phyloP scores from a whole-genome alignment of 1,284 basidiomycete species.

The Rhodotorula sp. region DNA sequence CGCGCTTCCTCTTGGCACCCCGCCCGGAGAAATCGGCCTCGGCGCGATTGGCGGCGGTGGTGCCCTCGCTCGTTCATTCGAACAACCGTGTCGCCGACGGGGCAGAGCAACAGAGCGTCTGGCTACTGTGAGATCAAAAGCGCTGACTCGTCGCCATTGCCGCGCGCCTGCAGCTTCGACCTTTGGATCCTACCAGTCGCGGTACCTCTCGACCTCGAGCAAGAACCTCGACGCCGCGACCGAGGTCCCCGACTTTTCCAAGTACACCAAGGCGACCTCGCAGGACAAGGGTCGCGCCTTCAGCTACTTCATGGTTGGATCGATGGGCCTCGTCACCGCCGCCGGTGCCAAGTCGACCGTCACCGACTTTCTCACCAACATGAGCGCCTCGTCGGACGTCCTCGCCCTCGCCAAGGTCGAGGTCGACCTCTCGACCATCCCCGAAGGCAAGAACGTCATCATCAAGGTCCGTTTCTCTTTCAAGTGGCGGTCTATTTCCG shows the following conservation, averaged over 20 bases:
- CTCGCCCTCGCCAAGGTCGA: constrained; percentile 98
- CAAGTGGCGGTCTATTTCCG: not conserved
- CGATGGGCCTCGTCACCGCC: constrained; percentile 89
- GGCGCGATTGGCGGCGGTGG: no score
- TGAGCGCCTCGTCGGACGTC: constrained; percentile 97
- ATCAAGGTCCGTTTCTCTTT: constrained; percentile 61
- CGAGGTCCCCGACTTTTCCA: constrained; percentile 74
- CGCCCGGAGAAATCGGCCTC: no score
- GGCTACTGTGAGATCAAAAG: no score
- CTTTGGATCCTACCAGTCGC: constrained; percentile 60
- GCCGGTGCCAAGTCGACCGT: constrained; percentile 92
- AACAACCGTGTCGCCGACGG: no score
- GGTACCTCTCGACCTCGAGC: constrained; percentile 59
- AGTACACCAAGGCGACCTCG: constrained; percentile 70
- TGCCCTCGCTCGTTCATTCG: no score
- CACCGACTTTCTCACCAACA: constrained; percentile 90
- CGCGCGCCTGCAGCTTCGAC: constrained; percentile 47
- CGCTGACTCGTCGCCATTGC: not conserved
- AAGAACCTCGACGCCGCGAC: constrained; percentile 51
- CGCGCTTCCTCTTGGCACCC: no score
- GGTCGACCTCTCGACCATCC: constrained; percentile 84
- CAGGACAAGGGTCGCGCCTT: constrained; percentile 74
- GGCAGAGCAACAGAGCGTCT: no score
- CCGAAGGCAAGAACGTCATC: constrained; percentile 94
- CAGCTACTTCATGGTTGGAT: constrained; percentile 97